Percentiles rank a stretch among this genome's conserved stretches.
These are phyloP conservation scores for Rhipidocladum racemiflorum DNA, from an alignment of 176 grass and related monocot genomes.

Conservation along the genomic window DNA sequence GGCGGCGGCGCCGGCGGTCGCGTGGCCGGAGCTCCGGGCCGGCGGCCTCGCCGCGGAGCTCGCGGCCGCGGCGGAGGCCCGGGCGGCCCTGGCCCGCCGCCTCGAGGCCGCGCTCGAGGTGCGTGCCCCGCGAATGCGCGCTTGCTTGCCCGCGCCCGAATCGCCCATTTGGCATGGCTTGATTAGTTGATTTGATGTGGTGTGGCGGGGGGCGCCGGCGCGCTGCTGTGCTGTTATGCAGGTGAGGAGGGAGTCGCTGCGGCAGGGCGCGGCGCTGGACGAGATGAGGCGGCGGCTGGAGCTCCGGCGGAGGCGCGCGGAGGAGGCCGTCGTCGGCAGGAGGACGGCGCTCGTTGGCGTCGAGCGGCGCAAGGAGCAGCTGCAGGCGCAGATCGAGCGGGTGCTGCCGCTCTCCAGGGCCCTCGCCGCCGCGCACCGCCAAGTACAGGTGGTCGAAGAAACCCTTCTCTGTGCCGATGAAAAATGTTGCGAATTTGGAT, in stretches of 20 bases:
- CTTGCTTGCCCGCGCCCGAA: not conserved
- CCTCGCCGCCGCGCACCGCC: not conserved
- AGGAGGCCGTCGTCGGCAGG: slow-evolving; percentile 2
- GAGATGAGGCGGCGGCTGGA: slow-evolving; percentile 31
- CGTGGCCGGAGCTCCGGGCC: slow-evolving; percentile 23
- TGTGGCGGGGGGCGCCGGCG: not conserved
- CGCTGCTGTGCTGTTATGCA: not conserved
- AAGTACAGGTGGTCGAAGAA: slow-evolving; percentile 17
- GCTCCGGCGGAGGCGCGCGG: slow-evolving; percentile 16
- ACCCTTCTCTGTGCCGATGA: not conserved
- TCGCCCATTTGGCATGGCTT: not conserved
- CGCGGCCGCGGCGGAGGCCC: slow-evolving; percentile 20
- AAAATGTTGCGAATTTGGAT: not conserved
- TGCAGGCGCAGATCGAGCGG: slow-evolving; percentile 34
- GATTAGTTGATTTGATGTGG: not conserved
- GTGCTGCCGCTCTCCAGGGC: slow-evolving; percentile 44
- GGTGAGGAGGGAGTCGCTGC: slow-evolving; percentile 28
- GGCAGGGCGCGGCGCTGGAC: slow-evolving; percentile 44
- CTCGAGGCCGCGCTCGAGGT: slow-evolving; percentile 46
- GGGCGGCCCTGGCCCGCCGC: slow-evolving; percentile 26
- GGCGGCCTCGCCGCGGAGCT: slow-evolving; percentile 1
- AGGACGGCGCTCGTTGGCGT: not conserved
- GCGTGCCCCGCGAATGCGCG: not conserved
- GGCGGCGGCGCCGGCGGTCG: not conserved
- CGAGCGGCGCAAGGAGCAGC: slow-evolving; percentile 10